These are phyloP conservation scores for Naganishia vaughanmartiniae DNA, from an alignment of 768 basidiomycete species.

Conservation along the genomic window DNA sequence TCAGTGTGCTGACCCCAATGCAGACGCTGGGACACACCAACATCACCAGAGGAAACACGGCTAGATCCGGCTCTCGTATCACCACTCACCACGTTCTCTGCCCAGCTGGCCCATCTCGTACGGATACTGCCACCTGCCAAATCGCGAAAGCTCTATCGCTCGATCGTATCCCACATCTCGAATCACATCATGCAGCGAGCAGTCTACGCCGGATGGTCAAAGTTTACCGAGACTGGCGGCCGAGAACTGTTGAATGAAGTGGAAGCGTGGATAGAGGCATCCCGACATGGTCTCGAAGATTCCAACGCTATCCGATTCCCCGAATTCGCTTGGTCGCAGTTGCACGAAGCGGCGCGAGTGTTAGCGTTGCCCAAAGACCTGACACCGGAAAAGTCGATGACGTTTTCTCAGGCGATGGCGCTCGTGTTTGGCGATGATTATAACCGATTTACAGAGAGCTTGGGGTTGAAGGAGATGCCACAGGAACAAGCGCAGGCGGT, in stretches of 20 bases:
- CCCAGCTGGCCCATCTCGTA: conserved; percentile 70
- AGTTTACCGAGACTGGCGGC: conserved; percentile 63
- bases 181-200: conserved; percentile 80
- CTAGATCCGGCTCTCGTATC: conserved; percentile 70
- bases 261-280: conserved; percentile 79
- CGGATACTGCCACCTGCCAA: conserved; percentile 62
- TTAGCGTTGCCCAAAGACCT: conserved; percentile 55
- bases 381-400: conserved; percentile 25
- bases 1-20: conserved; percentile 37
- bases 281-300: conserved; percentile 61
- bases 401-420: conserved; percentile 47
- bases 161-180: conserved; percentile 66
- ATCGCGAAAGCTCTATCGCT: conserved; percentile 68
- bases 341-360: conserved; percentile 69
- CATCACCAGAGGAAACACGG: conserved; percentile 43
- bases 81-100: conserved; percentile 74
- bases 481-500: conserved; percentile 40
- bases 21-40: conserved; percentile 50
- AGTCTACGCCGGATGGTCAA: conserved; percentile 70
- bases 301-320: conserved; percentile 56
- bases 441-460: conserved; percentile 34
- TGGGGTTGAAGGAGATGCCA: conserved; percentile 35
- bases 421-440: conserved; percentile 39
- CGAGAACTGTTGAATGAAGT: conserved; percentile 67
- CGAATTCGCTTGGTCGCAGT: conserved; percentile 71